These are phyloP conservation scores for Sideroxylon spinosum DNA, from an alignment of 179 eudicot species.

Conservation along the genomic window DNA sequence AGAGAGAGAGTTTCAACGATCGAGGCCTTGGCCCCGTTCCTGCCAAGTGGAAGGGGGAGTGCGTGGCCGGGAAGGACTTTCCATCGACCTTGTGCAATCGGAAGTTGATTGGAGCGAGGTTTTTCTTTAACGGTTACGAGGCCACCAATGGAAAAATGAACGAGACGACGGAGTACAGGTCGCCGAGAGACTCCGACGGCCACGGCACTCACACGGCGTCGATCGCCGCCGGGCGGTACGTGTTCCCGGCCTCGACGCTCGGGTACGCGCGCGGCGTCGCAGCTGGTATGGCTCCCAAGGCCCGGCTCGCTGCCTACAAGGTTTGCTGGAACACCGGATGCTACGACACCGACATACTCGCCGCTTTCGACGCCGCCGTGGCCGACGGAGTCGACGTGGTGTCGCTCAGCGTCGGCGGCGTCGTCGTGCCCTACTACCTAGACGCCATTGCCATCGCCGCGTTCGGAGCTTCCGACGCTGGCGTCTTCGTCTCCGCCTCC, in stretches of 20 bases:
- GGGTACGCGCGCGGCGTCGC: conserved; percentile 81
- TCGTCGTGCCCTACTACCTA: no score
- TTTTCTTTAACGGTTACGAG: conserved; percentile 56
- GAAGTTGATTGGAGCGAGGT: conserved; percentile 65
- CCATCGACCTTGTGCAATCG: conserved; percentile 42
- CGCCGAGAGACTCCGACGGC: conserved; percentile 76
- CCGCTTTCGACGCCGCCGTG: conserved; percentile 49
- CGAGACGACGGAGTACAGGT: conserved; percentile 37
- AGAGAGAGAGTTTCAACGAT: conserved; percentile 57
- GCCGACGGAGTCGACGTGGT: no score
- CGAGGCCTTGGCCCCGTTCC: conserved; percentile 38
- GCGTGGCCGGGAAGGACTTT: conserved; percentile 28
- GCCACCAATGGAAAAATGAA: conserved; percentile 31
- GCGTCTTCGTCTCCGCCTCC: conserved; percentile 7
- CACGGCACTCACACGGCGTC: conserved; percentile 95
- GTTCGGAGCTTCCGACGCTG: conserved; percentile 10
- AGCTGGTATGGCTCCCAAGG: conserved; percentile 26
- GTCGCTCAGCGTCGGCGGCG: conserved; percentile 8
- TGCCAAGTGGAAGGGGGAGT: conserved; percentile 54
- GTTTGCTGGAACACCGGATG: conserved; percentile 86
- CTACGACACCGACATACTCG: conserved; percentile 74
- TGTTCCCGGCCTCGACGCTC: conserved; percentile 59
- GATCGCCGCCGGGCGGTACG: conserved; percentile 85
- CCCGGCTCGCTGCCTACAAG: conserved; percentile 19
- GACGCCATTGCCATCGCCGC: conserved; percentile 9